Conservation (phyloP, 2,329 filamentous ascomycete genomes). For the Cladosporium phlei region DNA sequence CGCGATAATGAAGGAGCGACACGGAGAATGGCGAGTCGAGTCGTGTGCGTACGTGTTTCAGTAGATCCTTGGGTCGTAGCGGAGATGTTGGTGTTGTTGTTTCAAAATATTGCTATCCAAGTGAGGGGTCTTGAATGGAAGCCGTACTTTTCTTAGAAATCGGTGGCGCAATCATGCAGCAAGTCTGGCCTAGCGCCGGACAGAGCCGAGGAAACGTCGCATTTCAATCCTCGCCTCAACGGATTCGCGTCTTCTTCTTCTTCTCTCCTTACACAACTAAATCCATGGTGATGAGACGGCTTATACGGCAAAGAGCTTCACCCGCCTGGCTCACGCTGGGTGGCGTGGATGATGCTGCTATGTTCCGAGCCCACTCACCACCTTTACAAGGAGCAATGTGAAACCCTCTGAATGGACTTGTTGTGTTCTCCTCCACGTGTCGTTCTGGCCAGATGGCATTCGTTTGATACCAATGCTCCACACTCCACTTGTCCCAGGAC, state of each 20-base stretch:
- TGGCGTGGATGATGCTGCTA: slow-evolving; percentile 46
- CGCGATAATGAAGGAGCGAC: slow-evolving; percentile 1
- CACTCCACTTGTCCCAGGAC: too few species aligned
- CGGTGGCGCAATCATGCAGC: too few species aligned
- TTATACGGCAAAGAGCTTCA: slow-evolving; percentile 45
- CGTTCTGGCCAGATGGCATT: slow-evolving; percentile 4
- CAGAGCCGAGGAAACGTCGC: not conserved
- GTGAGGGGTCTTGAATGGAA: not conserved
- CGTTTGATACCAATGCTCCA: too few species aligned
- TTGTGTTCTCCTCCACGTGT: slow-evolving; percentile 5
- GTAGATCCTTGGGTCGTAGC: slow-evolving; percentile 3
- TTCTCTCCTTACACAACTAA: slow-evolving; percentile 66
- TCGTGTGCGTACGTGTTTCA: slow-evolving; percentile 7
- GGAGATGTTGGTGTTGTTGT: not conserved
- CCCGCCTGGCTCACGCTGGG: slow-evolving; percentile 41
- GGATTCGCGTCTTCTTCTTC: slow-evolving; percentile 24
- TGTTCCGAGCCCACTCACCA: slow-evolving; percentile 45
- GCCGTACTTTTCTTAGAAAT: slow-evolving; percentile 4
- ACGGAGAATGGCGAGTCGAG: not conserved
- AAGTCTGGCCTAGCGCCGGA: too few species aligned
- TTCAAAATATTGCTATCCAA: too few species aligned
- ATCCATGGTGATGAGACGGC: slow-evolving; percentile 72
- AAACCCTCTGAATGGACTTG: slow-evolving; percentile 41
- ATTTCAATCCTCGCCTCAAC: slow-evolving; percentile 6
- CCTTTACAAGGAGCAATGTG: slow-evolving; percentile 41